Conservation (phyloP, 2,329 filamentous ascomycete species). For the Scedosporium dehoogii region DNA sequence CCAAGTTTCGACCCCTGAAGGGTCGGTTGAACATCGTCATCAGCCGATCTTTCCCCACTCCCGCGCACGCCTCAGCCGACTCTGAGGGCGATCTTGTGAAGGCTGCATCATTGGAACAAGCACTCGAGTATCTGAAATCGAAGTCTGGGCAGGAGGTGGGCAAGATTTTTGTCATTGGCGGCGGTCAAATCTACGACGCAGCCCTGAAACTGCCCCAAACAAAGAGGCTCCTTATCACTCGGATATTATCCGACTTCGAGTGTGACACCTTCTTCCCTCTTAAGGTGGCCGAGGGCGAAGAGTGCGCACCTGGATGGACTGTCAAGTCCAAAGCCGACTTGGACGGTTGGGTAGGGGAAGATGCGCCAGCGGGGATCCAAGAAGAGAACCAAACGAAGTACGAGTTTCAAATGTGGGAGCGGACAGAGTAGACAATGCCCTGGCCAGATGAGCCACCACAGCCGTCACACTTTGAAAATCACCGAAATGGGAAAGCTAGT, state of each 20-base stretch:
- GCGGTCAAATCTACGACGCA: constrained; percentile 71
- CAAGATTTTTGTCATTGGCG: constrained; percentile 79
- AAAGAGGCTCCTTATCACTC: constrained; percentile 58
- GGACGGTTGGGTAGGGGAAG: constrained; percentile 56
- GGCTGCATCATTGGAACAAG: constrained; percentile 47
- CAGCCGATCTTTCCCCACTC: constrained; percentile 36
- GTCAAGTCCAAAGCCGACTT: constrained; percentile 41
- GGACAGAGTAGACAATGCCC: constrained; percentile 19
- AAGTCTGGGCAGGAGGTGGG: constrained; percentile 30
- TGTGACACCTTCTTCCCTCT: constrained; percentile 69
- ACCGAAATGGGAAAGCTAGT: neutral
- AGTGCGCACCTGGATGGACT: constrained; percentile 37
- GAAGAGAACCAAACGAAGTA: constrained; percentile 57
- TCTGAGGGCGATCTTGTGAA: constrained; percentile 38
- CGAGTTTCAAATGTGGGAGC: constrained; percentile 68
- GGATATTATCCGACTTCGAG: constrained; percentile 58
- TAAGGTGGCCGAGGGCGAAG: constrained; percentile 29
- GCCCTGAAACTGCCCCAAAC: constrained; percentile 52
- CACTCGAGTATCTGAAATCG: constrained; percentile 36
- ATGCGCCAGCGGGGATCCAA: constrained; percentile 42
- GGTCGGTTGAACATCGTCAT: constrained; percentile 77
- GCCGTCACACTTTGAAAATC: neutral
- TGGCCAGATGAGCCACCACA: constrained; percentile 6
- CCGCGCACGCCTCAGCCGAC: constrained; percentile 9
- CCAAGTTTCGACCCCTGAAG: constrained; percentile 66